These are phyloP conservation scores for Exophiala alcalophila DNA, from an alignment of 2,329 filamentous ascomycete genomes.

Conservation along the genomic window DNA sequence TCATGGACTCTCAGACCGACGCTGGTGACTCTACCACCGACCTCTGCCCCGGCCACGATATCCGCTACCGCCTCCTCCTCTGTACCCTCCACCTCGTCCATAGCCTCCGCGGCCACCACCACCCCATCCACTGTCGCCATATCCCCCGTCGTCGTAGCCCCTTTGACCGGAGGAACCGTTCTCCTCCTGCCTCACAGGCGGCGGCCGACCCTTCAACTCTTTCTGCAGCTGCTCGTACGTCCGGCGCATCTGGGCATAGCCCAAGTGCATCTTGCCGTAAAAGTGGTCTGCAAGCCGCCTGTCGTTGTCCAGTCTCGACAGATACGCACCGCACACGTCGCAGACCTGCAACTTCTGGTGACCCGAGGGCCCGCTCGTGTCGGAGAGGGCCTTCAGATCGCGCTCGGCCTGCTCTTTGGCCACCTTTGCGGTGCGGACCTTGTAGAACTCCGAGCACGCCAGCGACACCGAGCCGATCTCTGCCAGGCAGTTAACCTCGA, in stretches of 20 bases:
- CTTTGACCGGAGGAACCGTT: constrained; percentile 38
- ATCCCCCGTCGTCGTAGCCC: constrained; percentile 48
- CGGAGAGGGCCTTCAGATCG: constrained; percentile 83
- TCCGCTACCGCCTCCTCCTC: constrained; percentile 42
- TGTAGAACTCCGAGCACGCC: constrained; percentile 84
- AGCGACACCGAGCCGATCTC: constrained; percentile 76
- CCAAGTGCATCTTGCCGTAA: constrained; percentile 98
- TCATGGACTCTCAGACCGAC: no score
- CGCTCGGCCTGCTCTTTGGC: constrained; percentile 80
- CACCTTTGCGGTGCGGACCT: constrained; percentile 74
- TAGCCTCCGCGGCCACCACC: constrained; percentile 50
- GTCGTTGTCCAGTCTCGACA: constrained; percentile 90
- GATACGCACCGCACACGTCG: constrained; percentile 95
- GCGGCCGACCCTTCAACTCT: constrained; percentile 72
- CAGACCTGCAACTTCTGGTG: constrained; percentile 99
- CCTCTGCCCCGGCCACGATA: constrained; percentile 37
- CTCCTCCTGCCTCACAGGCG: constrained; percentile 51
- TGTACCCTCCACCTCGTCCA: constrained; percentile 42
- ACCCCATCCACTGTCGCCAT: constrained; percentile 52
- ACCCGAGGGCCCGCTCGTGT: constrained; percentile 87
- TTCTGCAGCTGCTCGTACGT: constrained; percentile 82
- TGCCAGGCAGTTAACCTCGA: constrained; percentile 82
- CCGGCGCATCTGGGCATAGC: constrained; percentile 97
- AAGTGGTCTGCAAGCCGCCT: constrained; percentile 92
- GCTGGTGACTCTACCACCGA: constrained; percentile 21